Evolutionary conservation across 176 grass and related monocot genomes (phyloP), one percentile per base, ranked within the genome.

Genomic region (Phyllostachys edulis): DNA sequence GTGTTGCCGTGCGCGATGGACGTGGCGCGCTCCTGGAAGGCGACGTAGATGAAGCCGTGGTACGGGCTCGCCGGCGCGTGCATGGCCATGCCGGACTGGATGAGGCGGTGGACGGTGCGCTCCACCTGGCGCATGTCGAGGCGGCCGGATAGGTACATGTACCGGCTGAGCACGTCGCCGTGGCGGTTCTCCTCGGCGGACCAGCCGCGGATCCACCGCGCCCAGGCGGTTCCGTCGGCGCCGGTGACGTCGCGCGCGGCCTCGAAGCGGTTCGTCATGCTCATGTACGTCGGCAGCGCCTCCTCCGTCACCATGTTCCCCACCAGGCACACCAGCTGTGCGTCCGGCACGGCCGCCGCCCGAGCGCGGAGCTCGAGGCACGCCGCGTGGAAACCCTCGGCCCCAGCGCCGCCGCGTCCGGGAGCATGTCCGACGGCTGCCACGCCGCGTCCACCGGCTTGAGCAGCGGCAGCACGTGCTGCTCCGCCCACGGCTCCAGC

Each of bases 121-220:
- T 97, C 94, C 41, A 97, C 81, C 91, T 92, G 85, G 2, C 69
- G 71, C 94, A 94, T 94, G 75, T 97, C 87, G 15, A 97, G 79
- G n/a, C 95, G 89, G 21, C 95, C 95, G 5, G 90, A 98, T 13
- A 98, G 85, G 85, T 94, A 86, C 79, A 98, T 80, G 85, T 98
- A 98, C 40, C 90, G 90, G 36, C 80, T 92, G 11, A 98, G 92
- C 78, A 93, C 82, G 77, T 95, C 92, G 9, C 95, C 95, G 67
- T 98, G 95, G 26, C 95, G 87, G 82, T 98, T 93, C 93, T 98
- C 95, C 89, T 98, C 95, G 23, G 92, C 92, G 0, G 92, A 88
- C 92, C 92, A 98, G 0, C 85, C 69, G 26, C 93, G 91, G 78
- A 92, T 89, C 96, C 96, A 98, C 15, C 89, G 82, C 12, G 96